phyloP scores from a whole-genome alignment of 1,284 basidiomycete genomes.

The Ustilago sp. region DNA sequence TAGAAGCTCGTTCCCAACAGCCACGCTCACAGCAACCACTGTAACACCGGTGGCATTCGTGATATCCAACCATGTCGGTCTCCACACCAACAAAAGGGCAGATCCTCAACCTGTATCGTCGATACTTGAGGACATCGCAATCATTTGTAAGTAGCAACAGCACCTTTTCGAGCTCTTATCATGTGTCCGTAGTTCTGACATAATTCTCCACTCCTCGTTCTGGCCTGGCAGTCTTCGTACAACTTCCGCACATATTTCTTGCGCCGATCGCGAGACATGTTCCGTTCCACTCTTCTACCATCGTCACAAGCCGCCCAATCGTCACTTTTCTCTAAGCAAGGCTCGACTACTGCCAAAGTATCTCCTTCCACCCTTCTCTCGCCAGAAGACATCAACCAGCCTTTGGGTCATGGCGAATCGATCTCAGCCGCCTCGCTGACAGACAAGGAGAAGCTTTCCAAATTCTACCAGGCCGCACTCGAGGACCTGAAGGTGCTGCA shows the following conservation, averaged over 20 bases:
- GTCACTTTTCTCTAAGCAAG: slow-evolving; percentile 60
- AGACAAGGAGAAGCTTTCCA: slow-evolving; percentile 45
- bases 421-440: slow-evolving; percentile 45
- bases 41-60: neutral
- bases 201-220: neutral
- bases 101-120: slow-evolving; percentile 63
- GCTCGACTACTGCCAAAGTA: slow-evolving; percentile 49
- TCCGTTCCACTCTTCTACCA: slow-evolving; percentile 60
- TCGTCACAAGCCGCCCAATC: slow-evolving; percentile 43
- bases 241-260: slow-evolving; percentile 69
- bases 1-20: no score
- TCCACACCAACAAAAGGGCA: slow-evolving; percentile 55
- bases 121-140: slow-evolving; percentile 64
- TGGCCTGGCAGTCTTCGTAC: slow-evolving; percentile 60
- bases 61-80: slow-evolving; percentile 27
- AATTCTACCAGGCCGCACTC: slow-evolving; percentile 59
- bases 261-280: slow-evolving; percentile 66
- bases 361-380: slow-evolving; percentile 55
- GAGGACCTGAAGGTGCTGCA: slow-evolving; percentile 66
- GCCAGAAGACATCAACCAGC: slow-evolving; percentile 34
- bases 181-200: neutral
- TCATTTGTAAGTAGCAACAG: slow-evolving; percentile 62
- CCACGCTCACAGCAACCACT: neutral
- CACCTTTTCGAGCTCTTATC: neutral
- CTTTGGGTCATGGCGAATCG: slow-evolving; percentile 19